Conservation (phyloP, 106 monocot genomes). For the Amphibolis antarctica region DNA sequence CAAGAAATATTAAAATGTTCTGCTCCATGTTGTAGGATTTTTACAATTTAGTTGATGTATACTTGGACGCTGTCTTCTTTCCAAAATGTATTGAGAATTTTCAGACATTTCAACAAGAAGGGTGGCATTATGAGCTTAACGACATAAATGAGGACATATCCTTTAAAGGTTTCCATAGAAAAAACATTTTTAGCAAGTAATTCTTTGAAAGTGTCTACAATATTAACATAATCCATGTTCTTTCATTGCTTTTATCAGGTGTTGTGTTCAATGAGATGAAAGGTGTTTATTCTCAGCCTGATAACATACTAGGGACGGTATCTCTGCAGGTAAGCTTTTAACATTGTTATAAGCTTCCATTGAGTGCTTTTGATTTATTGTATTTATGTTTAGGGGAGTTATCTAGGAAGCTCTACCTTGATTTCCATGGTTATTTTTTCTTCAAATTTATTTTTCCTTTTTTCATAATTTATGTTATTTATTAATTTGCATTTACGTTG, state of each 20-base stretch:
- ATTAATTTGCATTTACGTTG: no score
- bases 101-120: conserved; percentile 98
- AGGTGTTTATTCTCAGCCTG: conserved; percentile 99
- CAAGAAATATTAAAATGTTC: neutral
- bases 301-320: conserved; percentile 69
- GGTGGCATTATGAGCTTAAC: conserved; percentile 99
- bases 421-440: no score
- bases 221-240: neutral
- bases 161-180: conserved; percentile 54
- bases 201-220: neutral
- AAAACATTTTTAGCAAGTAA: neutral
- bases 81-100: conserved; percentile 91
- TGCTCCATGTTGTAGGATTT: conserved; percentile 60
- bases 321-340: conserved; percentile 56
- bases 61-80: conserved; percentile 95
- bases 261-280: conserved; percentile 99
- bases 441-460: no score
- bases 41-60: conserved; percentile 98
- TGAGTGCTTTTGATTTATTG: no score
- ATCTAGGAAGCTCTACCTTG: no score
- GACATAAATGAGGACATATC: conserved; percentile 82
- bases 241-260: conserved; percentile 36
- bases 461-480: no score
- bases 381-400: no score
- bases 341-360: no score